Percentiles rank a stretch among this genome's conserved stretches.
Conservation (phyloP, 495 filamentous ascomycete genomes). For the Penicillium lividum region DNA sequence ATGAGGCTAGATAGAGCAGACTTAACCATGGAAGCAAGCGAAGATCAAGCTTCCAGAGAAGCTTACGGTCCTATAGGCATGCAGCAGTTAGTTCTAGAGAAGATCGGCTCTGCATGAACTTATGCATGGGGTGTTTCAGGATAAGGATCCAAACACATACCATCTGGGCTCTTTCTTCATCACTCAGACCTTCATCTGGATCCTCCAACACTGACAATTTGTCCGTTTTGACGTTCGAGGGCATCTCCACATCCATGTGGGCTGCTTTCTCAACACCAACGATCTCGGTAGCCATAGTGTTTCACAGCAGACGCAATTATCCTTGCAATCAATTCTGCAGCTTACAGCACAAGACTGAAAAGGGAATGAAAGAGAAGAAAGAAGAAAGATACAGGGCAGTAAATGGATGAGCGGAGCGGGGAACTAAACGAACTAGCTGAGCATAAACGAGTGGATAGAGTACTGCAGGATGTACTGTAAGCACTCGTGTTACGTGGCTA, state of each 20-base stretch:
- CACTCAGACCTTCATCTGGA: constrained; percentile 67
- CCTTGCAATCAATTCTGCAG: neutral
- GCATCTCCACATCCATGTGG: constrained; percentile 25
- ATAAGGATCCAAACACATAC: constrained; percentile 45
- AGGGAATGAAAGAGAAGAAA: neutral
- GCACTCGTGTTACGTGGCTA: neutral
- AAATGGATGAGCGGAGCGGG: neutral
- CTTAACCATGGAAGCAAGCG: constrained; percentile 79
- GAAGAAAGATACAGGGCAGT: neutral
- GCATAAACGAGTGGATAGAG: neutral
- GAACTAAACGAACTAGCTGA: neutral
- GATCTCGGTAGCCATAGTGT: neutral
- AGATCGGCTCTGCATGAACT: neutral
- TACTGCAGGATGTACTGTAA: neutral
- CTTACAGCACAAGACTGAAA: neutral
- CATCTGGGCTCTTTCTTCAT: constrained; percentile 65
- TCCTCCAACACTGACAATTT: constrained; percentile 45
- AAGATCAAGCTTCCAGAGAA: constrained; percentile 71
- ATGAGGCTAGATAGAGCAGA: constrained; percentile 81
- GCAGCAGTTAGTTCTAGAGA: neutral
- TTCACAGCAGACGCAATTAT: neutral
- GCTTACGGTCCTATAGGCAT: constrained; percentile 56
- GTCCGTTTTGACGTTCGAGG: constrained; percentile 4
- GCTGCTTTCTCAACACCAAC: neutral
- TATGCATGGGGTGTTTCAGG: neutral